These are phyloP conservation scores for Phyllostachys edulis DNA, from an alignment of 176 grass and related monocot species.

Conservation along the genomic window DNA sequence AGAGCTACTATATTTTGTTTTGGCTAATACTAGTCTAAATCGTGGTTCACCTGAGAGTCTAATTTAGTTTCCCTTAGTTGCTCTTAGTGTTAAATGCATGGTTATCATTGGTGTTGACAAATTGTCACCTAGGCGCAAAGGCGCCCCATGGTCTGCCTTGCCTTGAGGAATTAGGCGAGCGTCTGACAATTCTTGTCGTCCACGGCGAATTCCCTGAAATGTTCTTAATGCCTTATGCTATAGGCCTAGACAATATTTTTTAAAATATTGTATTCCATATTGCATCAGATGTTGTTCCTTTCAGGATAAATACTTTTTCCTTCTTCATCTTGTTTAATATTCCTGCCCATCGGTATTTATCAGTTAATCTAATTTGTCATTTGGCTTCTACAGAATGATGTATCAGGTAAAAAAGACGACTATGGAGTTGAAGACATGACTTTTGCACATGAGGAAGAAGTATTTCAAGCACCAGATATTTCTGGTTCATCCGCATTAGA, in stretches of 20 bases:
- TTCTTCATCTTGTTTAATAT: constrained; percentile 15
- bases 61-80: constrained; percentile 5
- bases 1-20: background rate
- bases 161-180: background rate
- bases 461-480: constrained; percentile 54
- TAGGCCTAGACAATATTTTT: background rate
- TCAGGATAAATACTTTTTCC: background rate
- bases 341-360: background rate
- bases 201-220: background rate
- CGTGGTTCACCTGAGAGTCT: background rate
- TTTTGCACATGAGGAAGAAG: constrained; percentile 74
- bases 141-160: background rate
- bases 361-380: background rate
- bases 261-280: background rate
- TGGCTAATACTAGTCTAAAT: background rate
- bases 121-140: background rate
- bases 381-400: constrained; percentile 60
- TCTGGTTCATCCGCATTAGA: constrained; percentile 41
- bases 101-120: background rate
- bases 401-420: constrained; percentile 34
- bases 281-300: constrained; percentile 11
- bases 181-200: background rate
- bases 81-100: background rate
- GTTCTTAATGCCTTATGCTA: constrained; percentile 16
- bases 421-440: constrained; percentile 83